Evolutionary conservation across 768 basidiomycete genomes (phyloP).

Genomic region (Lentinula aciculospora): DNA sequence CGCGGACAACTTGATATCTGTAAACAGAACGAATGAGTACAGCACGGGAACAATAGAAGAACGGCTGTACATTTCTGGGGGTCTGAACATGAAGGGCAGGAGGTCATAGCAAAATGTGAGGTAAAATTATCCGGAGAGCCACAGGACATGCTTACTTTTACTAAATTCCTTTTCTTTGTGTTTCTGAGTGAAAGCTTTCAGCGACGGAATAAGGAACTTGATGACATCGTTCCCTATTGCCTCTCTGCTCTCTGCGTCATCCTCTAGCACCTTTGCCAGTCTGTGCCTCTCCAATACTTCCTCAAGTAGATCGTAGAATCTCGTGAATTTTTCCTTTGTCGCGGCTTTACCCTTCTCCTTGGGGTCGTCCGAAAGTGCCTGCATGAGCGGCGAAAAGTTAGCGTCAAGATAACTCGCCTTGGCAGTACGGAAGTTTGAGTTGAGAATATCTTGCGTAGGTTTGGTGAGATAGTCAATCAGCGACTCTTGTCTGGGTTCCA

Average conservation of each 20-base stretch:
- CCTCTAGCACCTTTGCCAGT: slow-evolving; percentile 60
- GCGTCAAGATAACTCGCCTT: slow-evolving; percentile 83
- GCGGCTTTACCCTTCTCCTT: slow-evolving; percentile 41
- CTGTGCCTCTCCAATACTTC: slow-evolving; percentile 75
- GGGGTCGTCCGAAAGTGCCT: slow-evolving; percentile 59
- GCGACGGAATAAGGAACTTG: slow-evolving; percentile 68
- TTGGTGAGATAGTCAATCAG: slow-evolving; percentile 52
- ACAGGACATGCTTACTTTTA: slow-evolving; percentile 52
- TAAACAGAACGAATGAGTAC: slow-evolving; percentile 12
- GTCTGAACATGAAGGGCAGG: slow-evolving; percentile 23
- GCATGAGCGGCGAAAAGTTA: slow-evolving; percentile 76
- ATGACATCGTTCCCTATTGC: slow-evolving; percentile 68
- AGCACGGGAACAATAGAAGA: background rate
- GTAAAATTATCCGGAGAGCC: background rate
- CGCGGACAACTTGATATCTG: slow-evolving; percentile 74
- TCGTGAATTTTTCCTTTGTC: slow-evolving; percentile 77
- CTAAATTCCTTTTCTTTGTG: slow-evolving; percentile 80
- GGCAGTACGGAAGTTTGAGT: slow-evolving; percentile 70
- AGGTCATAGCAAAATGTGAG: background rate
- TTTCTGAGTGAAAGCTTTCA: slow-evolving; percentile 71
- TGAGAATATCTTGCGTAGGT: slow-evolving; percentile 55
- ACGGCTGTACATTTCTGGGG: slow-evolving; percentile 44
- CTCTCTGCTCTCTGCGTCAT: slow-evolving; percentile 50
- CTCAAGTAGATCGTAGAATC: slow-evolving; percentile 77
- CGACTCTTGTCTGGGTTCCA: slow-evolving; percentile 43